Base-by-base conservation (phyloP, 306 rosid genomes). In the Trifolium subterraneum region DNA sequence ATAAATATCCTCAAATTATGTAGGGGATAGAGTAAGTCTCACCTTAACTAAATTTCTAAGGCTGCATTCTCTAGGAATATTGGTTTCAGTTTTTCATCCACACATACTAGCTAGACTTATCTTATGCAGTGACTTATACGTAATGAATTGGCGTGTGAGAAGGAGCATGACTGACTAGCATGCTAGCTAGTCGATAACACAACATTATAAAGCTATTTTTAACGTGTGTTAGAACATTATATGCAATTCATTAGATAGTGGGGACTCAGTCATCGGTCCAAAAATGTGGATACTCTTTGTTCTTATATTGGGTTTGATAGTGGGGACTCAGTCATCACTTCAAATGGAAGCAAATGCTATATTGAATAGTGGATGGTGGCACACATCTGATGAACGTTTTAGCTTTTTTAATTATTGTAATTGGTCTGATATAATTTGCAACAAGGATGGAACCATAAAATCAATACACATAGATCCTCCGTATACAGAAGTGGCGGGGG, bases 261-360 rank as follows among this genome's bases (percentile, higher is more conserved):
- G n/a, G n/a, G n/a, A n/a, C n/a, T n/a, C n/a, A n/a, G n/a, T n/a
- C n/a, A n/a, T n/a, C n/a, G n/a, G n/a, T n/a, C n/a, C n/a, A n/a
- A 16, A 62, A 33, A 33, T 62, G 12, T 62, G 25, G 45, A 1
- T 31, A 7, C 2, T 4, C 8, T 0, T 62, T 62, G 8, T 33
- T 4, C 0, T 62, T 8, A 8, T 33, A 1, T 55, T 8, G 8
- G 1, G 33, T 55, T 11, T 22, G 8, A 55, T 55, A 3, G 10
- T 59, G 4, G 19, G 2, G 1, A 27, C 2, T 29, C 13, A 60
- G n/a, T 61, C 68, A 41, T 4, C 38, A 14, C 31, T 22, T 54
- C 48, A 27, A 42, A 12, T 5, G 6, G 74, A 60, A 67, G 68
- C 61, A 58, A 18, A 18, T 8, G 80, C 74, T 29, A 41, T 67